These are phyloP conservation scores for Rhizopogon vulgaris DNA, from an alignment of 768 basidiomycete genomes.

Conservation along the genomic window DNA sequence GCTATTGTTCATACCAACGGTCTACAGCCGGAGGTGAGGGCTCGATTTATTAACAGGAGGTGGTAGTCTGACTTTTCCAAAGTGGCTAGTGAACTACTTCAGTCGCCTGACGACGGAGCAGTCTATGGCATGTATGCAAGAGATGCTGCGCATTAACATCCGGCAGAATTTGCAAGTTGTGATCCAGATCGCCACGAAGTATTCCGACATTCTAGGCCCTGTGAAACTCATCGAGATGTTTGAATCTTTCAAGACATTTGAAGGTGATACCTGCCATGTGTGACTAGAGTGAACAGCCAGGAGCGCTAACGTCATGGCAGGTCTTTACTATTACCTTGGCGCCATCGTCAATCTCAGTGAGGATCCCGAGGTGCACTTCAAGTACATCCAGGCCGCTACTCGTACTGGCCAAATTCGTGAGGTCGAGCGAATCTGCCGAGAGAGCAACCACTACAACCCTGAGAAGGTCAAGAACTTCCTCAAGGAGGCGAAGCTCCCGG, in stretches of 20 bases:
- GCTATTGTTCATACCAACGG: slow-evolving; percentile 89
- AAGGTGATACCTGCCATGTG: slow-evolving; percentile 43
- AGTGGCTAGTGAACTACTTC: slow-evolving; percentile 98
- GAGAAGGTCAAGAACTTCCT: slow-evolving; percentile 99
- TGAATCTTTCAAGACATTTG: slow-evolving; percentile 95
- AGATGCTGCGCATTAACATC: slow-evolving; percentile 96
- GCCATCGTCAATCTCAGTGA: slow-evolving; percentile 95
- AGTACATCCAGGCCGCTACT: slow-evolving; percentile 98
- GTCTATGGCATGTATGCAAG: slow-evolving; percentile 91
- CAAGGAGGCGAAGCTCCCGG: slow-evolving; percentile 93
- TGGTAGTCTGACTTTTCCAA: neutral
- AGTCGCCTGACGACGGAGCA: slow-evolving; percentile 96
- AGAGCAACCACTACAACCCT: slow-evolving; percentile 95
- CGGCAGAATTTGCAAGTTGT: slow-evolving; percentile 96
- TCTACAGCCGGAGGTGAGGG: slow-evolving; percentile 73
- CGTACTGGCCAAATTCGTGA: slow-evolving; percentile 98
- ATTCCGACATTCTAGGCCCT: slow-evolving; percentile 95
- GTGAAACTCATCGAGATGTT: slow-evolving; percentile 99
- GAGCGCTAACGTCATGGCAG: slow-evolving; percentile 26
- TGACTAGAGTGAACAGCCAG: neutral
- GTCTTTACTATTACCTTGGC: slow-evolving; percentile 97
- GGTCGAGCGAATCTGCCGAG: slow-evolving; percentile 97
- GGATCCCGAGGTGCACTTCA: slow-evolving; percentile 98
- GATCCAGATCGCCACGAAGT: slow-evolving; percentile 97
- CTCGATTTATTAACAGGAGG: slow-evolving; percentile 1